Conservation (phyloP, 208 protist species). For the Trypanosomatidae sp. region DNA sequence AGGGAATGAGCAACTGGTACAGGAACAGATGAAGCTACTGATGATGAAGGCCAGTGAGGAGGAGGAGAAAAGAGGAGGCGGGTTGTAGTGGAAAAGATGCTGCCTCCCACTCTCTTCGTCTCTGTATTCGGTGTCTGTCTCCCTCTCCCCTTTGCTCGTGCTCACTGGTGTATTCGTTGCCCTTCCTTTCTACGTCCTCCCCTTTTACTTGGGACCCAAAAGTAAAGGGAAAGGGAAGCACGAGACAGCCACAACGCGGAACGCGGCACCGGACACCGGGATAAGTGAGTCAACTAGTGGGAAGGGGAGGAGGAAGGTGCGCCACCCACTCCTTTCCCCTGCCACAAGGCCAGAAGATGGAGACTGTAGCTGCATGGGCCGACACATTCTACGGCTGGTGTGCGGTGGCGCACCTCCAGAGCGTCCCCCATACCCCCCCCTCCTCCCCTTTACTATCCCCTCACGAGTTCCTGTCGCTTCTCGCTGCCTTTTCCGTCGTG, state of each 20-base stretch:
- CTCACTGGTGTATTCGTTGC: not conserved
- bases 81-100: not conserved
- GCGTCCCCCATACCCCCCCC: not conserved
- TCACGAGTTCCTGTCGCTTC: not conserved
- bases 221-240: not conserved
- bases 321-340: too few relatives aligned
- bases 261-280: not conserved
- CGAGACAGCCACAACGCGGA: not conserved
- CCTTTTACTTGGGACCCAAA: not conserved
- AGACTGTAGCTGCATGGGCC: not conserved
- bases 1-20: slow-evolving; percentile 37
- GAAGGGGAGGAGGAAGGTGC: not conserved
- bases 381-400: not conserved
- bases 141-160: not conserved
- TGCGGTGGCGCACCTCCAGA: not conserved
- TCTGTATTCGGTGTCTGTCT: not conserved
- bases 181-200: not conserved
- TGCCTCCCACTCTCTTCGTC: not conserved
- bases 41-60: slow-evolving; percentile 8
- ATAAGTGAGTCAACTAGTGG: not conserved
- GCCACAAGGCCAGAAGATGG: not conserved
- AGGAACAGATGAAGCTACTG: slow-evolving; percentile 31
- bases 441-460: not conserved
- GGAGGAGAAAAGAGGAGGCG: not conserved
- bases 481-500: not conserved